Evolutionary conservation across 805 yeast species (phyloP), one percentile per base, ranked within the genome.

Genomic region (Saccharomycopsis malanga): DNA sequence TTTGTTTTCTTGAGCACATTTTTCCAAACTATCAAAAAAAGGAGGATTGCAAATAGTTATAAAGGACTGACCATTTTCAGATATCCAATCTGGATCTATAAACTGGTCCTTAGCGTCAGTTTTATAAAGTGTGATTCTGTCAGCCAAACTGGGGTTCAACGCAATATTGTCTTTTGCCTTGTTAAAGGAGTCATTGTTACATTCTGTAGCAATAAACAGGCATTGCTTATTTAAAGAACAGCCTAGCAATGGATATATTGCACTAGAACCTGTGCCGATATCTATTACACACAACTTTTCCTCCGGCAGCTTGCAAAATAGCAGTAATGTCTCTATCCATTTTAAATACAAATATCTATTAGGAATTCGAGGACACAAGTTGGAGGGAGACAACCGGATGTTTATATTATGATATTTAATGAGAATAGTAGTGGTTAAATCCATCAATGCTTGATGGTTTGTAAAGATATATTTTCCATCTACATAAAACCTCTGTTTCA

Each of bases 1-100:
- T 4, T 22, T 27, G 2, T 29, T 20, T 4, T 43, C 37, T n/a
- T n/a, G n/a, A n/a, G n/a, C n/a, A n/a, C n/a, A n/a, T 9, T 51
- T 45, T 4, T 53, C 57, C 0, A 18, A 17, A 1, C 67, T 59
- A 4, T 57, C 53, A 53, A 73, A 73, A 53, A 73, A 73, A 4
- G 78, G 78, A 1, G 78, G 78, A 49, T 73, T 73, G 55, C 77
- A 72, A 58, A 73, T 63, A 2, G 67, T 61, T 47, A 71, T 62
- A 10, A 24, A 20, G n/a, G 3, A 6, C 2, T 9, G 14, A 9
- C 20, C 2, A 25, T 15, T 15, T 14, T 21, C 24, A 39, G 27
- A 5, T 21, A n/a, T 12, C 29, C 7, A 4, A 37, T 50, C 34
- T 57, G 45, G 20, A 51, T 39, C 4, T 45, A 49, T 27, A 38